phyloP scores from a whole-genome alignment of 2,329 filamentous ascomycete species.

The Fusarium virguliforme region DNA sequence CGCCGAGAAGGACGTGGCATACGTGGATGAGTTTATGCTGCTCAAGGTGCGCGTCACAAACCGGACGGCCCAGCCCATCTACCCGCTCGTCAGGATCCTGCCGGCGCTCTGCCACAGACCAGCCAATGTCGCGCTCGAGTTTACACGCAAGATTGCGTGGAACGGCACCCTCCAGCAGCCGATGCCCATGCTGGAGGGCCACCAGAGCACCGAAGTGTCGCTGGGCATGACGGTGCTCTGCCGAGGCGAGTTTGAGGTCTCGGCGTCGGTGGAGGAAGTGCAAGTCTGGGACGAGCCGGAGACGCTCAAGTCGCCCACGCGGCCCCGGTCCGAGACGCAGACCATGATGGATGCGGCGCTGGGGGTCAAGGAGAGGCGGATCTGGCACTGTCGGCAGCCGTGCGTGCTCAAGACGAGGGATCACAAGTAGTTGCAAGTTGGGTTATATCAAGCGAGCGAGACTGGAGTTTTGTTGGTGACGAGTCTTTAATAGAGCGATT shows the following conservation, averaged over 20 bases:
- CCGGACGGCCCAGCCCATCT: slow-evolving; percentile 76
- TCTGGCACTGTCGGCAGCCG: slow-evolving; percentile 75
- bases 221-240: slow-evolving; percentile 84
- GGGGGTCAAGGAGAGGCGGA: slow-evolving; percentile 72
- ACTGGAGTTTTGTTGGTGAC: slow-evolving; percentile 24
- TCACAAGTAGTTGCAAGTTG: slow-evolving; percentile 43
- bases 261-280: slow-evolving; percentile 86
- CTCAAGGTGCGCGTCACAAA: slow-evolving; percentile 83
- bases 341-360: slow-evolving; percentile 72
- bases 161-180: slow-evolving; percentile 86
- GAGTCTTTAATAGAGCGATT: slow-evolving; percentile 28
- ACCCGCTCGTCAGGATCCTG: slow-evolving; percentile 81
- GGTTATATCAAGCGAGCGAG: slow-evolving; percentile 14
- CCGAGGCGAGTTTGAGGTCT: slow-evolving; percentile 86
- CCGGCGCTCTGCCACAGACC: slow-evolving; percentile 83
- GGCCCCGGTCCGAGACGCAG: slow-evolving; percentile 69
- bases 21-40: slow-evolving; percentile 73
- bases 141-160: slow-evolving; percentile 86
- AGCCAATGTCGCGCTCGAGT: slow-evolving; percentile 81
- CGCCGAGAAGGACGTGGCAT: slow-evolving; percentile 47
- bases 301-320: slow-evolving; percentile 49
- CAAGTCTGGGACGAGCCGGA: slow-evolving; percentile 64
- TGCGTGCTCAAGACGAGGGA: slow-evolving; percentile 71
- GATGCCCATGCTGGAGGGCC: slow-evolving; percentile 74
- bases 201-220: slow-evolving; percentile 72